phyloP scores from a whole-genome alignment of 768 basidiomycete species.

The Tephrocybe sp. region DNA sequence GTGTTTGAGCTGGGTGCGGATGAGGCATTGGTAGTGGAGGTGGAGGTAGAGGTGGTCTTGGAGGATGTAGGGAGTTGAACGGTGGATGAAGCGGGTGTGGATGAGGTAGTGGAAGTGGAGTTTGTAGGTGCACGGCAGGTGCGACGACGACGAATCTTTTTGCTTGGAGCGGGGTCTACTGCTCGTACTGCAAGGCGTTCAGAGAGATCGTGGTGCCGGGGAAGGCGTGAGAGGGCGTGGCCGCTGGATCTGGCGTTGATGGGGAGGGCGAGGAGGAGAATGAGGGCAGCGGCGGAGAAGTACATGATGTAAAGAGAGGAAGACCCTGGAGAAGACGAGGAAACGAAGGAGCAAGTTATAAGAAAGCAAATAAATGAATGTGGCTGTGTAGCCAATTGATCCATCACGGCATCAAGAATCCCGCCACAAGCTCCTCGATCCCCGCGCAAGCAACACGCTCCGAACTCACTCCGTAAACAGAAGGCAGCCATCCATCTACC shows the following conservation, averaged over 20 bases:
- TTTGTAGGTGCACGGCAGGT: constrained; percentile 1
- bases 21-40: neutral
- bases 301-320: neutral
- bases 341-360: neutral
- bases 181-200: constrained; percentile 8
- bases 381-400: constrained; percentile 12
- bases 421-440: too few species aligned
- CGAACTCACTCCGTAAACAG: neutral
- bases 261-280: constrained; percentile 12
- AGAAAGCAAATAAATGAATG: neutral
- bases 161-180: neutral
- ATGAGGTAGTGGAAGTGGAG: too few species aligned
- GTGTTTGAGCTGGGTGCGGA: too few species aligned
- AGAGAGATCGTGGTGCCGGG: constrained; percentile 24
- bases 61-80: neutral
- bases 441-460: neutral
- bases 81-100: constrained; percentile 3
- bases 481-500: neutral
- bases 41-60: neutral
- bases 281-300: neutral
- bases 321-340: neutral
- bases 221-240: constrained; percentile 20
- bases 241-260: constrained; percentile 16
- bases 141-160: constrained; percentile 6
- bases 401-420: too few species aligned